Conservation (phyloP, 371 early-diverging fungal species). For the Dinochytrium kinnereticum region DNA sequence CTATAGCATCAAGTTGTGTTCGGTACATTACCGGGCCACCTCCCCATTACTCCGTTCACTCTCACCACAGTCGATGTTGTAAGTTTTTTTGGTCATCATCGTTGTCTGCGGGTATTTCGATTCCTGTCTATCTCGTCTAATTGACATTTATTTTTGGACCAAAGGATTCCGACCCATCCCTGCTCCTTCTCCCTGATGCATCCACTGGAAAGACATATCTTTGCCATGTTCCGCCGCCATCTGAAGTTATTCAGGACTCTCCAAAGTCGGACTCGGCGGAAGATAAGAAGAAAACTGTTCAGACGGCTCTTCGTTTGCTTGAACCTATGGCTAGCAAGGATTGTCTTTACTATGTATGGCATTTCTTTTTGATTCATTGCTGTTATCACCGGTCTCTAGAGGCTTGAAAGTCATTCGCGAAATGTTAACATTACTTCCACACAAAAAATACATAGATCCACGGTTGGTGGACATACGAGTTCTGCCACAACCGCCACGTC, state of each 20-base stretch:
- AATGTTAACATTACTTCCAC: neutral
- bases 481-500: slow-evolving; percentile 71
- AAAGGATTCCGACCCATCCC: slow-evolving; percentile 18
- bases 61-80: slow-evolving; percentile 1
- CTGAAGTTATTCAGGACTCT: neutral
- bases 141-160: neutral
- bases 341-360: slow-evolving; percentile 16
- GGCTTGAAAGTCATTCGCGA: neutral
- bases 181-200: slow-evolving; percentile 12
- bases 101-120: neutral
- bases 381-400: neutral
- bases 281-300: neutral
- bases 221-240: slow-evolving; percentile 9
- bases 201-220: slow-evolving; percentile 15
- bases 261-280: neutral
- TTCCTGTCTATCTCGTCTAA: neutral
- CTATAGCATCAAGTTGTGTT: slow-evolving; percentile 15
- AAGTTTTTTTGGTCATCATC: neutral
- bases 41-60: slow-evolving; percentile 7
- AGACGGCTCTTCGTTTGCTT: neutral
- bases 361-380: neutral
- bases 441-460: slow-evolving; percentile 43
- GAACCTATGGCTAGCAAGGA: slow-evolving; percentile 2
- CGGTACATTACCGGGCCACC: neutral
- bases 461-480: slow-evolving; percentile 82